Evolutionary conservation across 345 rosid species (phyloP).

Genomic region (Moringa oleifera): DNA sequence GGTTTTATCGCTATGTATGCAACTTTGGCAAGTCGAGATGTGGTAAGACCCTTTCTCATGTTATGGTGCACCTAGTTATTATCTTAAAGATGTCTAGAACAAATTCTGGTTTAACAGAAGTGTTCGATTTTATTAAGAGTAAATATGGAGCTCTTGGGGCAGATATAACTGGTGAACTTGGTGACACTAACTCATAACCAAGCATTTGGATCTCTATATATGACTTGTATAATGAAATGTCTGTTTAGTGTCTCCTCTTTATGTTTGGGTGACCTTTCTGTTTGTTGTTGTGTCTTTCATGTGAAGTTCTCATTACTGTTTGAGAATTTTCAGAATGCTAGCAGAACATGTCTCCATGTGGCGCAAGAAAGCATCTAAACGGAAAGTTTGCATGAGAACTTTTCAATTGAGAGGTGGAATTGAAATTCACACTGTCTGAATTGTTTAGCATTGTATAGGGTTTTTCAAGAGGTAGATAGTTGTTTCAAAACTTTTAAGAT

Average conservation of each 20-base stretch:
- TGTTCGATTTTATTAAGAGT: conserved; percentile 3
- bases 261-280: neutral
- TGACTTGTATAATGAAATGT: neutral
- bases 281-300: neutral
- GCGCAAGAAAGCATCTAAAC: neutral
- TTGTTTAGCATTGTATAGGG: too few relatives aligned
- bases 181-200: neutral
- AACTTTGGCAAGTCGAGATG: conserved; percentile 93
- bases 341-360: neutral
- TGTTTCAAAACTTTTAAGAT: too few relatives aligned
- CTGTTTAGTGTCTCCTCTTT: neutral
- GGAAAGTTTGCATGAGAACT: neutral
- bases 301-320: neutral
- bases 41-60: conserved; percentile 44
- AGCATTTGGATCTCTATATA: neutral
- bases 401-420: neutral
- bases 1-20: conserved; percentile 95
- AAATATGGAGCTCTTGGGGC: neutral
- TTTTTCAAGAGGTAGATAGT: too few relatives aligned
- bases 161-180: neutral
- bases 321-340: neutral
- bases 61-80: neutral
- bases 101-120: neutral
- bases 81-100: conserved; percentile 3
- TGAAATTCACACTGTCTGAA: too few relatives aligned